A percentile compares a stretch with the other conserved stretches of the same genome.
Evolutionary conservation across 140 eudicot genomes (phyloP).

Genomic region (Stevia rebaudiana): DNA sequence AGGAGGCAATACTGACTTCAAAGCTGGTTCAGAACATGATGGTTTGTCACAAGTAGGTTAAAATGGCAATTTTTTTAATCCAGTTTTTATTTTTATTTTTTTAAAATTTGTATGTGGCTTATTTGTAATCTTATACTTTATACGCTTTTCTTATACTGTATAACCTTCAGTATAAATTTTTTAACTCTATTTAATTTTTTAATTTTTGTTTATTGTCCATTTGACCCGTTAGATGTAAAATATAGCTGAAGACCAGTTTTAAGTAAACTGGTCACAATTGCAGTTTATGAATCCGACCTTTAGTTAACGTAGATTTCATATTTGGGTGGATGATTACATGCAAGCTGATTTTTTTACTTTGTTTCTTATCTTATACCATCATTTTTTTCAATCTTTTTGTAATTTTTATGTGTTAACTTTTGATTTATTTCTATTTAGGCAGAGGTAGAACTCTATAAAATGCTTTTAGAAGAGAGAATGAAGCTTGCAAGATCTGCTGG

Average conservation of each 20-base stretch:
- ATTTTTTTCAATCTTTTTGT: slow-evolving; percentile 5
- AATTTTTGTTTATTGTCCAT: background rate
- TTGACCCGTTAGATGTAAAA: background rate
- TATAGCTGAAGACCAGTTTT: background rate
- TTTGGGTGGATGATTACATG: background rate
- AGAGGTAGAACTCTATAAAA: slow-evolving; percentile 62
- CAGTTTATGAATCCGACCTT: background rate
- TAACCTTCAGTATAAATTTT: background rate
- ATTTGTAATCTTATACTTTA: too few species aligned
- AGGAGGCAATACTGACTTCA: slow-evolving; percentile 33
- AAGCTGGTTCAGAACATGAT: slow-evolving; percentile 32
- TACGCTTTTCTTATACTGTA: too few species aligned
- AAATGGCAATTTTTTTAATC: background rate
- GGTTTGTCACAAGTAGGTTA: slow-evolving; percentile 57
- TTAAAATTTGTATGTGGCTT: background rate
- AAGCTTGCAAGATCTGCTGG: slow-evolving; percentile 77
- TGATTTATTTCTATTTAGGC: slow-evolving; percentile 37
- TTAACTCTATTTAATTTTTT: background rate
- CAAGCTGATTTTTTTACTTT: background rate
- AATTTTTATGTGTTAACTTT: background rate
- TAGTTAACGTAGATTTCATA: background rate
- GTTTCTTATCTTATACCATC: background rate
- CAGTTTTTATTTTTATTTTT: background rate
- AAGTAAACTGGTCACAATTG: background rate
- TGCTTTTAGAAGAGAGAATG: slow-evolving; percentile 75